Conservation (phyloP, 2,329 filamentous ascomycete species). For the Triangularia verruculosa region DNA sequence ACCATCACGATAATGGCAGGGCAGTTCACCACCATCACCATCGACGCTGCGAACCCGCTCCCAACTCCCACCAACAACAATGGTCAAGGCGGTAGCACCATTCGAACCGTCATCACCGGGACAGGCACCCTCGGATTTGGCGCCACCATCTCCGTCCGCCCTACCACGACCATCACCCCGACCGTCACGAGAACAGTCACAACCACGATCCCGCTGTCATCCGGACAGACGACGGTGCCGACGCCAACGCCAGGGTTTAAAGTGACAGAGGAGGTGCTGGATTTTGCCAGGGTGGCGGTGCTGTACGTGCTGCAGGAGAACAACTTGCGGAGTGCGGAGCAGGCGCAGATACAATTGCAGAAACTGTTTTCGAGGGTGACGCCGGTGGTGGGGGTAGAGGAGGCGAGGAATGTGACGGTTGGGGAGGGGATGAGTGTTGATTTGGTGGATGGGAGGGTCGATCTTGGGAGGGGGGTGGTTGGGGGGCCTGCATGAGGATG, state of each 20-base stretch:
- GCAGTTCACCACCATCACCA: constrained; percentile 34
- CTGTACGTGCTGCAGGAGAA: constrained; percentile 60
- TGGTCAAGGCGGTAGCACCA: constrained; percentile 20
- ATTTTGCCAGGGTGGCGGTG: constrained; percentile 62
- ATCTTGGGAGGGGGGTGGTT: constrained; percentile 30
- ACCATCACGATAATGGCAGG: constrained; percentile 35
- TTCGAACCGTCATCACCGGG: constrained; percentile 29
- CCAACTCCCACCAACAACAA: constrained; percentile 14
- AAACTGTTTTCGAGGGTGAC: constrained; percentile 47
- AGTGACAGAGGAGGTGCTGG: constrained; percentile 54
- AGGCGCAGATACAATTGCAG: constrained; percentile 54
- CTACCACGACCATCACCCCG: constrained; percentile 25
- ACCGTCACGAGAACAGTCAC: constrained; percentile 31
- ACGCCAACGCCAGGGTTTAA: constrained; percentile 41
- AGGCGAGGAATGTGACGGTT: constrained; percentile 39
- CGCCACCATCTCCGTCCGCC: constrained; percentile 31
- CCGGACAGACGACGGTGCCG: constrained; percentile 22
- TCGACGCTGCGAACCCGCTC: constrained; percentile 29
- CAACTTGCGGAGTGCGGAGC: constrained; percentile 47
- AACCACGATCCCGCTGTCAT: constrained; percentile 25
- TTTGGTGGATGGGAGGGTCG: constrained; percentile 46
- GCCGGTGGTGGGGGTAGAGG: constrained; percentile 28
- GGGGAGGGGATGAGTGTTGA: constrained; percentile 46
- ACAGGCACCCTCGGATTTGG: constrained; percentile 29
- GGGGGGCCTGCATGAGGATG: constrained; percentile 16